Conservation (phyloP, 83 land plant species). For the Picea mariana region DNA sequence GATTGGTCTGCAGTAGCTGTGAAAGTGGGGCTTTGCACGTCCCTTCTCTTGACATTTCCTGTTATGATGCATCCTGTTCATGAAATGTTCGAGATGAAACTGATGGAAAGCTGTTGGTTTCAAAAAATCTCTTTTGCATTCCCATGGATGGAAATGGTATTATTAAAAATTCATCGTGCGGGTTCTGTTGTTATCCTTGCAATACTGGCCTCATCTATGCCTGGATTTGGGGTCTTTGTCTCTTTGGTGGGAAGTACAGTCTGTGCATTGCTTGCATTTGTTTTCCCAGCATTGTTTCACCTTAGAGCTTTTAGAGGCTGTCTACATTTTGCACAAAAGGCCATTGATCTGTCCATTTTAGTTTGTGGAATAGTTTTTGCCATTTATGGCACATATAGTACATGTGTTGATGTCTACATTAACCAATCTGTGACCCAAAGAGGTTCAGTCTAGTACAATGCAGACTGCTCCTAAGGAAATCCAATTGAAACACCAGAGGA, state of each 20-base stretch:
- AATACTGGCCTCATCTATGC: constrained; percentile 59
- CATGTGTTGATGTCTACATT: constrained; percentile 20
- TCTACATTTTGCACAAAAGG: constrained; percentile 18
- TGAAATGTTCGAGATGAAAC: constrained; percentile 66
- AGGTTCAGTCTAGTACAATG: too few species aligned
- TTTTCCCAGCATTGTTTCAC: constrained; percentile 73
- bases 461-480: too few species aligned
- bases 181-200: constrained; percentile 38
- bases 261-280: constrained; percentile 83
- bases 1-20: constrained; percentile 64
- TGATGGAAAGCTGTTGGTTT: constrained; percentile 39
- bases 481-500: constrained; percentile 34
- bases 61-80: constrained; percentile 85
- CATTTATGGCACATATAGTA: constrained; percentile 56
- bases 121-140: constrained; percentile 18
- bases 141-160: constrained; percentile 15
- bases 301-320: constrained; percentile 31
- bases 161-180: constrained; percentile 36
- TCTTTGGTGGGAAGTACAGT: constrained; percentile 87
- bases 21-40: constrained; percentile 71
- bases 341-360: constrained; percentile 47
- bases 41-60: constrained; percentile 75
- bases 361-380: constrained; percentile 59
- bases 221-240: constrained; percentile 68
- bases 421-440: too few species aligned